A percentile compares a stretch with the other conserved stretches of the same genome.
Conservation (phyloP, 805 yeast species). For the Lachancea fermentati region DNA sequence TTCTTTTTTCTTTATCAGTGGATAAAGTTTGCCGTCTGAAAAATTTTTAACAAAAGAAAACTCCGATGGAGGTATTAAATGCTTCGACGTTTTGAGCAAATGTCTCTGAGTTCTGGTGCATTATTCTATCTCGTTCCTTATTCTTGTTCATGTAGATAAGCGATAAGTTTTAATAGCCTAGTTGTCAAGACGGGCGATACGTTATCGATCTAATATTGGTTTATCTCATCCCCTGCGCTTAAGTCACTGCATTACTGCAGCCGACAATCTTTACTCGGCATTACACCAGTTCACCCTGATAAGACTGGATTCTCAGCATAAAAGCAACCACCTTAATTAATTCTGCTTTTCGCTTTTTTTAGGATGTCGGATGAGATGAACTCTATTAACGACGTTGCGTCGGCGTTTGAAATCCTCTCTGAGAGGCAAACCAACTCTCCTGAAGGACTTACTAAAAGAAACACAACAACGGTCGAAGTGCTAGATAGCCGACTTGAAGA, state of each 20-base stretch:
- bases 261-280: neutral
- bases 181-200: no score
- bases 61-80: neutral
- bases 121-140: neutral
- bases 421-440: constrained; percentile 1
- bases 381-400: constrained; percentile 8
- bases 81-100: neutral
- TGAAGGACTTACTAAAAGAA: constrained; percentile 2
- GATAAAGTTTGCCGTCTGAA: neutral
- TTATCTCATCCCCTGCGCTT: neutral
- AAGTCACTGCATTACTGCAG: neutral
- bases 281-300: neutral
- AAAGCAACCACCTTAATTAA: neutral
- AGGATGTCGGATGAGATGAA: neutral
- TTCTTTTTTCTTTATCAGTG: neutral
- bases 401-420: constrained; percentile 8
- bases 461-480: neutral
- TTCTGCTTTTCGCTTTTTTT: neutral
- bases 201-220: no score
- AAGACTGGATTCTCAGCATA: neutral
- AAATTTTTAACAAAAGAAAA: neutral
- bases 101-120: neutral
- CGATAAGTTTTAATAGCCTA: no score
- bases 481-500: constrained; percentile 1
- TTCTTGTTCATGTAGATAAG: neutral